Conservation (phyloP, 164 flowering plant species). For the Chimonanthus praecox region DNA sequence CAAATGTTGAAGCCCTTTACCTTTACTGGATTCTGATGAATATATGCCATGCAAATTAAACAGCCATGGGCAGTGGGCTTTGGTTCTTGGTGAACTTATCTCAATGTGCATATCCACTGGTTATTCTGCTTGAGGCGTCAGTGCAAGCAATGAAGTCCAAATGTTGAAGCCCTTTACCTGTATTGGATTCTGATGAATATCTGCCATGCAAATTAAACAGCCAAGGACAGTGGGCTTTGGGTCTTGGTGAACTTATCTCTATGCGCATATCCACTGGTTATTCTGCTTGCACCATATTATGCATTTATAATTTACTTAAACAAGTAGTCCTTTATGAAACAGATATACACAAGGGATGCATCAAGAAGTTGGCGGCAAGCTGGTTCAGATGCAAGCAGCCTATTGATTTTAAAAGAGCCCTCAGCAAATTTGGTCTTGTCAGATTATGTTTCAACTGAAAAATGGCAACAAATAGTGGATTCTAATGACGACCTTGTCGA, state of each 20-base stretch:
- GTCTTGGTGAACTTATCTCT: no score
- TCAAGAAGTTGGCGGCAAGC: conserved; percentile 72
- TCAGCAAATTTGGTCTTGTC: conserved; percentile 64
- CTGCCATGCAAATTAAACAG: no score
- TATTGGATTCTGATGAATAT: no score
- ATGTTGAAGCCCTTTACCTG: no score
- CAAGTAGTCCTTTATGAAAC: conserved; percentile 4
- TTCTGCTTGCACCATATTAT: background rate
- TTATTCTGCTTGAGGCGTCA: background rate
- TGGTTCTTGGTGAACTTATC: no score
- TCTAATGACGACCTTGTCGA: conserved; percentile 93
- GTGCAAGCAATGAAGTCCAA: no score
- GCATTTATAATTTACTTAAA: background rate
- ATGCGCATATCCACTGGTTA: background rate
- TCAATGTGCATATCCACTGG: background rate
- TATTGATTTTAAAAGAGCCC: conserved; percentile 58
- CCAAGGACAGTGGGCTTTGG: no score
- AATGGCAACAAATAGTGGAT: conserved; percentile 69
- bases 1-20: no score
- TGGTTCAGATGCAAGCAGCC: conserved; percentile 51
- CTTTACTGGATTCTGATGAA: no score
- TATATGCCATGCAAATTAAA: no score
- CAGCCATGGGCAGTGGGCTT: no score
- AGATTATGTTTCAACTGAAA: conserved; percentile 69
- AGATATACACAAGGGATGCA: conserved; percentile 77